Evolutionary conservation across 306 rosid species (phyloP).

Genomic region (Quercus alba): DNA sequence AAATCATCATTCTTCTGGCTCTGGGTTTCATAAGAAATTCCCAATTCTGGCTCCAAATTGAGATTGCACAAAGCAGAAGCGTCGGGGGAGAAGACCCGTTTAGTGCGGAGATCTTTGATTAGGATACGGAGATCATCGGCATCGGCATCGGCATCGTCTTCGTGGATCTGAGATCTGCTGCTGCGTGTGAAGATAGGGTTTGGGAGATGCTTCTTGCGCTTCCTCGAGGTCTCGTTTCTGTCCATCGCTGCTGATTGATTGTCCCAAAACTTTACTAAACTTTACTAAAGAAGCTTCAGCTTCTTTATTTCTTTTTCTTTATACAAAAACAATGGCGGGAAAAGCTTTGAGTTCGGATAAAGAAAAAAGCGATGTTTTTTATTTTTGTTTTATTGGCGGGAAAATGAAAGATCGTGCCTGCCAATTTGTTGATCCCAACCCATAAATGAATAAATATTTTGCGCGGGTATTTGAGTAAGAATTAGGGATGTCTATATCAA

Average conservation of each 20-base stretch:
- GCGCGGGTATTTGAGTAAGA: no score
- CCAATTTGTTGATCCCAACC: no score
- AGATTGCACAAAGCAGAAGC: neutral
- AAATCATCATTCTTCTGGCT: conserved; percentile 3
- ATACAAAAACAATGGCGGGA: no score
- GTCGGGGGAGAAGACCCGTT: conserved; percentile 57
- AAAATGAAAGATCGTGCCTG: no score
- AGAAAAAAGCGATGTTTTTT: no score
- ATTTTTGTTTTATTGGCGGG: no score
- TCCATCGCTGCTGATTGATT: conserved; percentile 36
- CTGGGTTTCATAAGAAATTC: conserved; percentile 13
- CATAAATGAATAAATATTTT: no score
- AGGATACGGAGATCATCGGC: neutral
- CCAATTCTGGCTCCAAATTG: neutral
- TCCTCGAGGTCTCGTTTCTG: conserved; percentile 11
- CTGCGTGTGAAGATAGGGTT: conserved; percentile 20
- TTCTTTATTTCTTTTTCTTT: no score
- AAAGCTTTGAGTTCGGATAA: no score
- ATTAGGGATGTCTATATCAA: no score
- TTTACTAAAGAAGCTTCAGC: no score
- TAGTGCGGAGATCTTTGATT: conserved; percentile 66
- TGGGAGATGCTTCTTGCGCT: conserved; percentile 22
- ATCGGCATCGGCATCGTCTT: neutral
- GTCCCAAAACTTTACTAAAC: no score
- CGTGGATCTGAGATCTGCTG: conserved; percentile 9